These are phyloP conservation scores for Poa pratensis DNA, from an alignment of 176 grass and related monocot species.

Conservation along the genomic window DNA sequence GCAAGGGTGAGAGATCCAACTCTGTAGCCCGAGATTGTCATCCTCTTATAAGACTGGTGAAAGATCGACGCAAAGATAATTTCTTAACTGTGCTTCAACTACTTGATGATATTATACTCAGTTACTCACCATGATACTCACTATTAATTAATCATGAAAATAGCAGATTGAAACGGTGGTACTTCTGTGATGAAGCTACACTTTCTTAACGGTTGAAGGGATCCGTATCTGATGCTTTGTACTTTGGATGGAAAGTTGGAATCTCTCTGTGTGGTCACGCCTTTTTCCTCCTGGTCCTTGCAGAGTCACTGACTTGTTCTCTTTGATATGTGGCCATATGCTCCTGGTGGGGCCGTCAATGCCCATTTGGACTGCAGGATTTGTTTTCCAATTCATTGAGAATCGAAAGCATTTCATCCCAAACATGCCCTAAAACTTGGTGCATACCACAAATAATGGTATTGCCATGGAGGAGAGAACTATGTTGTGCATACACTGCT, in stretches of 20 bases:
- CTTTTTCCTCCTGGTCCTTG: neutral
- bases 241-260: constrained; percentile 33
- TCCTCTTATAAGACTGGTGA: constrained; percentile 45
- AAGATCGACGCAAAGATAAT: constrained; percentile 8
- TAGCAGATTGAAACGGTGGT: constrained; percentile 7
- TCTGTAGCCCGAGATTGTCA: constrained; percentile 24
- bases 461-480: neutral
- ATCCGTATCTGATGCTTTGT: constrained; percentile 45
- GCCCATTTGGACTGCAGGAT: neutral
- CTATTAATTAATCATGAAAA: constrained; percentile 15
- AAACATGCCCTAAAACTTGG: neutral
- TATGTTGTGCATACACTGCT: neutral
- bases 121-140: constrained; percentile 1
- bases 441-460: neutral
- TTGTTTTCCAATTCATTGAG: neutral
- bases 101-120: neutral
- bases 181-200: constrained; percentile 15
- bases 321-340: neutral
- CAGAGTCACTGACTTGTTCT: neutral
- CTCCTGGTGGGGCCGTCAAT: neutral
- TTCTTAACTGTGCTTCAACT: constrained; percentile 13
- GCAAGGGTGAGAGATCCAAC: constrained; percentile 38
- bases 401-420: neutral
- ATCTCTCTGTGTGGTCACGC: constrained; percentile 7
- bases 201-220: constrained; percentile 16